Evolutionary conservation across 129 eudicot species (phyloP), one percentile per base, ranked within the genome.

Genomic region (Centrapalus pauciflorus): DNA sequence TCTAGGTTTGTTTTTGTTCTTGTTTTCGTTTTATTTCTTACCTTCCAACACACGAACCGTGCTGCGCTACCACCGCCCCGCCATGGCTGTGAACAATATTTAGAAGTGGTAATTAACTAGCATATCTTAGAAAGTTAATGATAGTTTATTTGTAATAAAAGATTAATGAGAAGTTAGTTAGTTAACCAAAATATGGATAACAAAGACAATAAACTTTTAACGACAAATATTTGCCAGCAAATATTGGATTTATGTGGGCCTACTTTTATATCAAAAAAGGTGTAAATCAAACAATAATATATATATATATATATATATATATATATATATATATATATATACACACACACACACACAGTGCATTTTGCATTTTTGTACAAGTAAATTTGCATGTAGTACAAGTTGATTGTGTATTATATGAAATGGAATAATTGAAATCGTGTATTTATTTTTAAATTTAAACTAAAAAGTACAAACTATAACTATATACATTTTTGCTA

Each of bases 221-320:
- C 40, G 78, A 64, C 72, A 73, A 74, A 64, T 2, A 55, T 56
- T 5, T 41, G 67, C 72, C 78, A 55, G 41, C 72, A 74, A 41
- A 14, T 27, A 12, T 26, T 27, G 66, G 17, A 35, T 20, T 21
- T 27, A 34, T 49, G 32, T 72, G 55, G 41, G 45, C 23, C 14
- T 12, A 27, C 10, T 33, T 71, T 45, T 20, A 13, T 30, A 45
- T 58, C 1, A 25, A 9, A 34, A 34, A 27, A 26, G 21, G 32
- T 4, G 43, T 69, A 26, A 27, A 13, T 37, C 55, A 8, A 34
- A 34, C 11, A 34, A 34, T 23, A 52, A 32, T 17, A 17, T 13
- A 51, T 3, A 60, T 40, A 16, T n/a, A n/a, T n/a, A n/a, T n/a
- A n/a, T n/a, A n/a, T n/a, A n/a, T n/a, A n/a, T n/a, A n/a, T n/a